Conservation (phyloP, 176 grass and related monocot species). For the Chrysopogon serrulatus region DNA sequence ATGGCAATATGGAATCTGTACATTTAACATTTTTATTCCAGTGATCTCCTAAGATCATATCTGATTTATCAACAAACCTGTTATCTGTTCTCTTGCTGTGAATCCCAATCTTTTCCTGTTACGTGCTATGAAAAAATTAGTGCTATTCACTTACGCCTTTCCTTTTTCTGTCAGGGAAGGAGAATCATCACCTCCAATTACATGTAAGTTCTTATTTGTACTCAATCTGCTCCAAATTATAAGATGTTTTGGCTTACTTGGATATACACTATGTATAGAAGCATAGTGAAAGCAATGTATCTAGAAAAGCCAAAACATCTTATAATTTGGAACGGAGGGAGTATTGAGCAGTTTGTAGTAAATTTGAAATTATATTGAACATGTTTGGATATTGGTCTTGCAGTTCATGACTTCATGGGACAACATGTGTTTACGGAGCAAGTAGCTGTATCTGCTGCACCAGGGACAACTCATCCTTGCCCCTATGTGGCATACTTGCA, state of each 20-base stretch:
- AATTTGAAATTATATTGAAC: background rate
- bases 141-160: conserved; percentile 11
- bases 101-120: background rate
- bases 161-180: conserved; percentile 48
- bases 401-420: conserved; percentile 73
- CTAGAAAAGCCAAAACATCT: no score
- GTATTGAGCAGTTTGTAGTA: background rate
- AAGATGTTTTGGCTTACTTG: no score
- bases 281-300: no score
- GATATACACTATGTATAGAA: no score
- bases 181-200: conserved; percentile 65
- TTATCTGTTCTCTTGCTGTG: background rate
- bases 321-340: no score
- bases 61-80: background rate
- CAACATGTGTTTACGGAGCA: conserved; percentile 52
- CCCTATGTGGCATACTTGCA: conserved; percentile 63
- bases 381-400: conserved; percentile 20
- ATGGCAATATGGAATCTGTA: background rate
- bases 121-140: background rate
- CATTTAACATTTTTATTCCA: background rate
- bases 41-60: conserved; percentile 12
- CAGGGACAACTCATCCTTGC: conserved; percentile 46
- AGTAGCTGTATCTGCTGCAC: conserved; percentile 45
- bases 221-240: no score
- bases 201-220: conserved; percentile 67